These are phyloP conservation scores for Spencermartinsiella ligniputridi DNA, from an alignment of 1,139 yeast species.

Conservation along the genomic window DNA sequence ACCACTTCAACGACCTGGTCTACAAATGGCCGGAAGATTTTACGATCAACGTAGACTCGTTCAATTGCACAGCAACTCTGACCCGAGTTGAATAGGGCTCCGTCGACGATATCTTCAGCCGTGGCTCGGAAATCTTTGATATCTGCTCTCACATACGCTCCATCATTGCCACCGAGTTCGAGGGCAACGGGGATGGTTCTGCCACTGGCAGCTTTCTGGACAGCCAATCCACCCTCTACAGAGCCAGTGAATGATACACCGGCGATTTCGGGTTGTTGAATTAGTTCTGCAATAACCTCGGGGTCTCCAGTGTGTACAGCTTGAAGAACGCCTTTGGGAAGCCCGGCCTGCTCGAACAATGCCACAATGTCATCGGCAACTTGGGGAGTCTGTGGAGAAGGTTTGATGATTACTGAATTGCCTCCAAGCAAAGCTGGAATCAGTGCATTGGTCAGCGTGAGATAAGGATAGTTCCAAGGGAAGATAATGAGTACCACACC, in stretches of 20 bases:
- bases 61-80: conserved; percentile 92
- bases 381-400: conserved; percentile 80
- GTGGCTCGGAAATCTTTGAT: conserved; percentile 49
- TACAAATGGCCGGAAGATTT: conserved; percentile 64
- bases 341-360: conserved; percentile 64
- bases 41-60: conserved; percentile 69
- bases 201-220: conserved; percentile 68
- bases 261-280: conserved; percentile 49
- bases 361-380: conserved; percentile 65
- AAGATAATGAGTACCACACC: conserved; percentile 83
- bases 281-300: conserved; percentile 61
- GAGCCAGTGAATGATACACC: conserved; percentile 88
- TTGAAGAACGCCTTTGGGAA: conserved; percentile 78
- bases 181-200: conserved; percentile 72
- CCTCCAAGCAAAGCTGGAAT: conserved; percentile 84
- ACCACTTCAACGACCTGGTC: conserved; percentile 60
- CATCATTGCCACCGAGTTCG: conserved; percentile 90
- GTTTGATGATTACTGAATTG: conserved; percentile 73
- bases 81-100: conserved; percentile 81
- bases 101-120: conserved; percentile 80
- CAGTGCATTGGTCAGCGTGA: conserved; percentile 76
- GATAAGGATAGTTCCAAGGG: conserved; percentile 85
- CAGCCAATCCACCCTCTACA: conserved; percentile 72
- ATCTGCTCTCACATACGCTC: conserved; percentile 71
- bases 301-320: conserved; percentile 55